A percentile compares a stretch with the other conserved stretches of the same genome.
Conservation (phyloP, 345 rosid genomes). For the Stellera chamaejasme region DNA sequence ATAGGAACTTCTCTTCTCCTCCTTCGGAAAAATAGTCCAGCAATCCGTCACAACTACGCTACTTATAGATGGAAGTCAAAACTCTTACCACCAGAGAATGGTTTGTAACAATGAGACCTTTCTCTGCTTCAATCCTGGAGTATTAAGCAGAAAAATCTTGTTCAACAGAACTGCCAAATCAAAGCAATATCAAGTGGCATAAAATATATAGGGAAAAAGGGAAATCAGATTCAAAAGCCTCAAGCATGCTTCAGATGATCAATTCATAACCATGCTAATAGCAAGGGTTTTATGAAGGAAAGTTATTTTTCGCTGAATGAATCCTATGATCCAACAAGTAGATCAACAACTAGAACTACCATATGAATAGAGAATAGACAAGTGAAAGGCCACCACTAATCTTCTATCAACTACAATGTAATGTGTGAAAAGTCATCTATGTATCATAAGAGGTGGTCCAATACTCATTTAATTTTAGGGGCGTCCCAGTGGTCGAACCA, state of each 20-base stretch:
- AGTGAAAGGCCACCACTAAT: not conserved
- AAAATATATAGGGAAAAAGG: constrained; percentile 5
- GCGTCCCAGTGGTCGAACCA: too few species aligned
- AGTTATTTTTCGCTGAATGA: not conserved
- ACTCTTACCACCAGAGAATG: constrained; percentile 74
- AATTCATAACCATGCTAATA: not conserved
- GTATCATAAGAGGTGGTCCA: not conserved
- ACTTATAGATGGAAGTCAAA: not conserved
- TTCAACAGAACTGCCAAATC: constrained; percentile 11
- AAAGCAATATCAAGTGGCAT: not conserved
- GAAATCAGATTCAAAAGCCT: constrained; percentile 6
- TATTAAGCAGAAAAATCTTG: constrained; percentile 10
- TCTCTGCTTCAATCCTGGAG: constrained; percentile 89
- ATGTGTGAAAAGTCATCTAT: too few species aligned
- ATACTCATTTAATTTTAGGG: not conserved
- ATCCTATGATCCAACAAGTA: not conserved
- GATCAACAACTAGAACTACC: not conserved
- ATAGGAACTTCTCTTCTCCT: not conserved
- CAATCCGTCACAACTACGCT: too few species aligned
- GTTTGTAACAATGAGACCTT: constrained; percentile 78
- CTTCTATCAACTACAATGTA: too few species aligned
- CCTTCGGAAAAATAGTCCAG: too few species aligned
- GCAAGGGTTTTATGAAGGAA: not conserved
- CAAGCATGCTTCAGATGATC: constrained; percentile 1
- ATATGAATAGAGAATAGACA: not conserved